A percentile compares a stretch with the other conserved stretches of the same genome.
phyloP scores from a whole-genome alignment of 306 rosid species.

The Coriaria nepalensis region DNA sequence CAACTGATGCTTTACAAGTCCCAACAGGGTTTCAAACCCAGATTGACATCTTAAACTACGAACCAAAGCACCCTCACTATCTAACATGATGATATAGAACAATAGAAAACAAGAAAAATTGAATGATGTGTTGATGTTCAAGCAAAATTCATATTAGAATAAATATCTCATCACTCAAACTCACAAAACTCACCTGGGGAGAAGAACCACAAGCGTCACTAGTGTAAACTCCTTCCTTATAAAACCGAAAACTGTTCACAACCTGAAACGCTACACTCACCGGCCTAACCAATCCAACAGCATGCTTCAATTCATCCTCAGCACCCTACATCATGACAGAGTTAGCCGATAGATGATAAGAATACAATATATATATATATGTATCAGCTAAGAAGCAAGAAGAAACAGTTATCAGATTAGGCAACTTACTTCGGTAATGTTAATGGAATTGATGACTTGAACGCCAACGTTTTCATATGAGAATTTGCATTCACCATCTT shows the following conservation, averaged over 20 bases:
- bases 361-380: no score
- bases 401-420: neutral
- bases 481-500: conserved; percentile 48
- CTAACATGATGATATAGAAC: neutral
- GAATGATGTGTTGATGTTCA: neutral
- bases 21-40: no score
- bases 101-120: conserved; percentile 3
- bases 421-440: conserved; percentile 60
- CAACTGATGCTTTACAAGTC: no score
- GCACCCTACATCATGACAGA: conserved; percentile 45
- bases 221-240: conserved; percentile 70
- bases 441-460: conserved; percentile 51
- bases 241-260: conserved; percentile 35
- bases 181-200: conserved; percentile 40
- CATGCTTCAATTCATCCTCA: conserved; percentile 84
- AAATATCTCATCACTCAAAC: neutral
- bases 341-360: no score
- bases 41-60: no score
- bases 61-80: no score
- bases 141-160: neutral
- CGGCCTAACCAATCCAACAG: conserved; percentile 74
- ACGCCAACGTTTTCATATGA: conserved; percentile 49
- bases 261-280: conserved; percentile 90
- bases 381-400: neutral
- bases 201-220: conserved; percentile 54